phyloP scores from a whole-genome alignment of 805 yeast genomes.

The Wickerhamiella spandovensis region DNA sequence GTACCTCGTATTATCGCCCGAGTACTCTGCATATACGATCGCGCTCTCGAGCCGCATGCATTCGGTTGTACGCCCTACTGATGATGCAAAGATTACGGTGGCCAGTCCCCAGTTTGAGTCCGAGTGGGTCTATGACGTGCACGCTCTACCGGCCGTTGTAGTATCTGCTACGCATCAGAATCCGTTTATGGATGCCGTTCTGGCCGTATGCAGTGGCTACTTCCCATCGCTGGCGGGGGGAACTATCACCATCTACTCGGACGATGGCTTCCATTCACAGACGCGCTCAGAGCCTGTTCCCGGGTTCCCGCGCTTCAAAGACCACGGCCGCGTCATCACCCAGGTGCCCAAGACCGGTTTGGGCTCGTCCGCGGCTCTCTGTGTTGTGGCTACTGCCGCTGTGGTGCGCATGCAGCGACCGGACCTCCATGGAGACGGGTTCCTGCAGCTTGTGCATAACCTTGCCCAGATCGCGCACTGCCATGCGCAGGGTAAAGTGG shows the following conservation, averaged over 20 bases:
- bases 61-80: constrained; percentile 37
- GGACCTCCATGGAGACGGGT: neutral
- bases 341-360: constrained; percentile 86
- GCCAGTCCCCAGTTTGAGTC: constrained; percentile 18
- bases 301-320: constrained; percentile 33
- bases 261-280: constrained; percentile 81
- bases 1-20: constrained; percentile 73
- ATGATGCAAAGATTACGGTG: constrained; percentile 19
- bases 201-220: constrained; percentile 44
- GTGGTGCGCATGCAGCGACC: constrained; percentile 34
- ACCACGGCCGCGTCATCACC: constrained; percentile 45
- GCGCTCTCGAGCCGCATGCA: constrained; percentile 88
- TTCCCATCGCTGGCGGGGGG: constrained; percentile 23
- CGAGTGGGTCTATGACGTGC: constrained; percentile 11
- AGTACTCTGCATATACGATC: constrained; percentile 62
- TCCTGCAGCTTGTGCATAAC: constrained; percentile 47
- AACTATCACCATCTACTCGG: constrained; percentile 59
- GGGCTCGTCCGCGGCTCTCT: constrained; percentile 92
- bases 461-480: constrained; percentile 84
- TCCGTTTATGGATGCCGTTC: constrained; percentile 62
- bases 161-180: constrained; percentile 28
- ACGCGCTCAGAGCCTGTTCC: constrained; percentile 28
- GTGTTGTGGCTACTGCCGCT: constrained; percentile 64
- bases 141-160: neutral
- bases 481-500: constrained; percentile 86